Conservation (phyloP, 2,329 filamentous ascomycete genomes). For the Sarocladiaceae sp. region DNA sequence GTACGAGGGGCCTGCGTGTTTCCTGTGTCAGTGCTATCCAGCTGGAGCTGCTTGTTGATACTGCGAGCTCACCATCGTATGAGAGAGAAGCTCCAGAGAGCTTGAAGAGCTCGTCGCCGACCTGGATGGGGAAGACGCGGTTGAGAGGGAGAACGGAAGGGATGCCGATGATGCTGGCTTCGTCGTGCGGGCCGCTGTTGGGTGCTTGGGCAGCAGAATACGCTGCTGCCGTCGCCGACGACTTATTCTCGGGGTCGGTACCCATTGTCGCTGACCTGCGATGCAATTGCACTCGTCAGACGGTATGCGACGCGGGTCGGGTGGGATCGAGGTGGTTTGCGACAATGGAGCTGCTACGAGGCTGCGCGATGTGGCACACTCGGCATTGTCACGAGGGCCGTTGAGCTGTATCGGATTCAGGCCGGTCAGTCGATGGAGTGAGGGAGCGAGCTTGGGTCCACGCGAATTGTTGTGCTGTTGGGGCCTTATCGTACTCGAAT, state of each 20-base stretch:
- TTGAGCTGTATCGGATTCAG: no score
- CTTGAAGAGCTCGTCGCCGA: conserved; percentile 65
- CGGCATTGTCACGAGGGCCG: no score
- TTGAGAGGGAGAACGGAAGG: conserved; percentile 59
- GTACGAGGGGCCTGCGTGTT: conserved; percentile 91
- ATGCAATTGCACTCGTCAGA: no score
- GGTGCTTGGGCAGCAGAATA: conserved; percentile 3
- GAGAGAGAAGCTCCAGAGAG: conserved; percentile 67
- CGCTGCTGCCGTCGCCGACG: not conserved
- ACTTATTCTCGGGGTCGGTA: not conserved
- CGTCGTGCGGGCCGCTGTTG: conserved; percentile 16
- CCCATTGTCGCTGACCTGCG: not conserved
- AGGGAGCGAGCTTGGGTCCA: no score
- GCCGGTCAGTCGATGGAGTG: no score
- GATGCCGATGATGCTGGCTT: conserved; percentile 38
- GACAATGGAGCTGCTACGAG: no score
- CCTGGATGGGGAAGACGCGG: conserved; percentile 69
- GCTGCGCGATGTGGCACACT: no score
- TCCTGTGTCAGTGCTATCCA: not conserved
- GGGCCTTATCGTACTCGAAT: no score
- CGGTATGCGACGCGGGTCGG: not conserved
- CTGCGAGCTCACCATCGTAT: conserved; percentile 55
- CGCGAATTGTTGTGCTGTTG: no score
- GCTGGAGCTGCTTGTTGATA: not conserved
- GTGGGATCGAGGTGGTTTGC: not conserved